Conservation (phyloP, 2,329 filamentous ascomycete genomes). For the Graphium sp. region DNA sequence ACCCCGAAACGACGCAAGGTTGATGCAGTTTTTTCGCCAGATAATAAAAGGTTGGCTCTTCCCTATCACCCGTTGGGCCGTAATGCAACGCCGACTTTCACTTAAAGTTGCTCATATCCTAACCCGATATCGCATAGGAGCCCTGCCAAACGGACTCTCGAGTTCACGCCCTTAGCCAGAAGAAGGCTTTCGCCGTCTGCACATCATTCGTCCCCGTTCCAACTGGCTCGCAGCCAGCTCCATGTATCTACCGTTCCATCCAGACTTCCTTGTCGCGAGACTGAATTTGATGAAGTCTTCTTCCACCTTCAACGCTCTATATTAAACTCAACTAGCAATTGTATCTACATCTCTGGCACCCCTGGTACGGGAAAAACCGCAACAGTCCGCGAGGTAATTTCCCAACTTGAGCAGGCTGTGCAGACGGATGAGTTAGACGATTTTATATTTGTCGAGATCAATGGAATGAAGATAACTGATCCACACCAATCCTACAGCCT, state of each 20-base stretch:
- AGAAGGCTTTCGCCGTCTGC: constrained; percentile 63
- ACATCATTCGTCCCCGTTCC: constrained; percentile 72
- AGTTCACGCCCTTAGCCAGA: constrained; percentile 91
- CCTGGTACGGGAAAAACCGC: constrained; percentile 96
- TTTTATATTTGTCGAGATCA: constrained; percentile 98
- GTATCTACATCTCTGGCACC: constrained; percentile 98
- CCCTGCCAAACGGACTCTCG: constrained; percentile 48
- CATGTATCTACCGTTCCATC: constrained; percentile 89
- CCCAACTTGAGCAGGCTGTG: constrained; percentile 76
- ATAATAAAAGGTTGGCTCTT: too few relatives aligned
- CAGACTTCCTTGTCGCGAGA: constrained; percentile 78
- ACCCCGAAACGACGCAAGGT: too few relatives aligned
- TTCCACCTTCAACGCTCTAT: constrained; percentile 90
- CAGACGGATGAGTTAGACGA: constrained; percentile 85
- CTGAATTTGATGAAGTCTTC: constrained; percentile 84
- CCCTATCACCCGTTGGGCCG: too few relatives aligned
- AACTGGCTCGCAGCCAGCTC: constrained; percentile 71
- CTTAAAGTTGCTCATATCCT: too few relatives aligned
- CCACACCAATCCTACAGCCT: constrained; percentile 91
- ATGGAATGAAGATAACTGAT: constrained; percentile 98
- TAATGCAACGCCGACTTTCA: too few relatives aligned
- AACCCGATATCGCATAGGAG: too few relatives aligned
- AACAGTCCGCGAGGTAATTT: constrained; percentile 87
- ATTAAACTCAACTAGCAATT: constrained; percentile 79
- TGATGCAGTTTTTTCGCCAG: too few relatives aligned